Evolutionary conservation across 345 rosid genomes (phyloP).

Genomic region (Acer negundo): DNA sequence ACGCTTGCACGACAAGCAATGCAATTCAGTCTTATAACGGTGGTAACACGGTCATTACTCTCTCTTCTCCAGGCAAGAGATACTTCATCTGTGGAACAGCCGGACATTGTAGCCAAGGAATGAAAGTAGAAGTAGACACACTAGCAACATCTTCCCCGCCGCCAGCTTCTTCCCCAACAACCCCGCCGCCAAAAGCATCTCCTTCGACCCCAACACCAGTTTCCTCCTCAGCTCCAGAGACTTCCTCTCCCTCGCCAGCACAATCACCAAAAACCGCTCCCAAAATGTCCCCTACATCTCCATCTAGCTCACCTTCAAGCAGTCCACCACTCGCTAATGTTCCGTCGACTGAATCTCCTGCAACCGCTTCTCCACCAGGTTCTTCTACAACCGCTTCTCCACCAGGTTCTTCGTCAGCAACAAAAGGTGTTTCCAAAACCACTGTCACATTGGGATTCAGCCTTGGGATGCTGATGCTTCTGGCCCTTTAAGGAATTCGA

Average conservation of each 20-base stretch:
- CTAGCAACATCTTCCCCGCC: constrained; percentile 37
- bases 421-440: constrained; percentile 17
- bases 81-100: constrained; percentile 72
- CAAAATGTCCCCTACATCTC: constrained; percentile 8
- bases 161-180: constrained; percentile 23
- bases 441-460: constrained; percentile 16
- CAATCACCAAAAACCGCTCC: constrained; percentile 22
- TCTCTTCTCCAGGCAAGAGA: constrained; percentile 67
- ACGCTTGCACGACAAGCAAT: constrained; percentile 50
- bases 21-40: constrained; percentile 42
- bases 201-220: constrained; percentile 11
- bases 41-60: constrained; percentile 57
- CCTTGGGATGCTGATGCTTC: constrained; percentile 19
- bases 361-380: constrained; percentile 19
- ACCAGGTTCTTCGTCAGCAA: constrained; percentile 36
- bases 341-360: constrained; percentile 29
- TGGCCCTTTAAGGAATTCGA: constrained; percentile 11
- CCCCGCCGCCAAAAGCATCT: constrained; percentile 16
- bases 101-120: constrained; percentile 74
- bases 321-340: constrained; percentile 19
- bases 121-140: constrained; percentile 65
- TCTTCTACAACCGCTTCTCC: constrained; percentile 28
- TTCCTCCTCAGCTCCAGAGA: constrained; percentile 20
- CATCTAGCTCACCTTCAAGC: constrained; percentile 13
- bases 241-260: constrained; percentile 17